These are phyloP conservation scores for Nitzschia sp. DNA, from an alignment of 108 stramenopile species.

Conservation along the genomic window DNA sequence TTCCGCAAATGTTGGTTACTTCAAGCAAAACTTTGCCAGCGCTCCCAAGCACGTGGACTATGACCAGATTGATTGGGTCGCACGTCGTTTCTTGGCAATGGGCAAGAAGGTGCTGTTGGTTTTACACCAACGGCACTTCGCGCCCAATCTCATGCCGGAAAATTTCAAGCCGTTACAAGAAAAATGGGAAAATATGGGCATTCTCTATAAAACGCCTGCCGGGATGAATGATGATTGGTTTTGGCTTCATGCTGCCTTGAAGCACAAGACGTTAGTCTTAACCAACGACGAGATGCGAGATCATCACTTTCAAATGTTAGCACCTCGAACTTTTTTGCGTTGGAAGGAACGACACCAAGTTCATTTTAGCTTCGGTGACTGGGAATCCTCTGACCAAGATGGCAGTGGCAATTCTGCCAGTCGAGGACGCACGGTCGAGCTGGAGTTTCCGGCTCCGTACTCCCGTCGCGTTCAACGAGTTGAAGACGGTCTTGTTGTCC, in stretches of 20 bases:
- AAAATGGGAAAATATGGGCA: constrained; percentile 48
- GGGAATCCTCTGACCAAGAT: neutral
- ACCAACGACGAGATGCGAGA: constrained; percentile 99
- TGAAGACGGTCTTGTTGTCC: constrained; percentile 67
- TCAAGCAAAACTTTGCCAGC: constrained; percentile 77
- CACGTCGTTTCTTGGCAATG: constrained; percentile 55
- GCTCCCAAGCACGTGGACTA: constrained; percentile 91
- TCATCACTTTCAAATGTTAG: constrained; percentile 97
- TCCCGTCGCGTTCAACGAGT: constrained; percentile 78
- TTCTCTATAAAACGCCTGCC: constrained; percentile 65
- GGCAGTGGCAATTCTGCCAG: neutral
- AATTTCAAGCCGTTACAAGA: constrained; percentile 49
- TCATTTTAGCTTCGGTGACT: constrained; percentile 74
- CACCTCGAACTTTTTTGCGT: constrained; percentile 81
- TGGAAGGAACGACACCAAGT: constrained; percentile 98
- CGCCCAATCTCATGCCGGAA: constrained; percentile 46
- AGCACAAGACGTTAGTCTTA: constrained; percentile 70
- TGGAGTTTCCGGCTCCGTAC: constrained; percentile 71
- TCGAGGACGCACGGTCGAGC: constrained; percentile 27
- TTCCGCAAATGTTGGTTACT: constrained; percentile 98
- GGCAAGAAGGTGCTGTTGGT: constrained; percentile 63
- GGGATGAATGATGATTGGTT: constrained; percentile 99
- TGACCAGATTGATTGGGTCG: constrained; percentile 88
- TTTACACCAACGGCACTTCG: constrained; percentile 85
- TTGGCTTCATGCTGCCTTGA: constrained; percentile 94